Evolutionary conservation across 1,139 yeast genomes (phyloP), one percentile per base, ranked within the genome.

Genomic region (Scheffersomyces segobiensis): DNA sequence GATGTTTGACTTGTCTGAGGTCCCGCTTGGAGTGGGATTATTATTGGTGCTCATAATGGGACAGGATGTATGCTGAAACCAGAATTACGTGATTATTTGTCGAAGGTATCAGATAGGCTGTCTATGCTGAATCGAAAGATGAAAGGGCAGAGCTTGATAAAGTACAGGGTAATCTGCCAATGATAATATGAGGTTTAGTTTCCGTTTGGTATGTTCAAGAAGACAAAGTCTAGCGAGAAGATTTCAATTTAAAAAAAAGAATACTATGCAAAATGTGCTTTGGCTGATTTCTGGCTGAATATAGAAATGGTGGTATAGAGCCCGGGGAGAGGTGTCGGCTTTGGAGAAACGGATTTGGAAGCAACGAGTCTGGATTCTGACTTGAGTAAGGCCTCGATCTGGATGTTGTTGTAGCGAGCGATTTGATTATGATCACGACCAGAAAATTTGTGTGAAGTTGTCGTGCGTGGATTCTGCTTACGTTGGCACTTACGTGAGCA

Each of bases 1-100:
- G 69, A 75, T 73, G 42, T 58, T 58, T 55, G 59, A 56, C 55
- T 55, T 58, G 54, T 58, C 60, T 2, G 60, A 56, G 52, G 59
- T 55, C 46, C 39, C 46, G 50, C 52, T 54, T 32, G 42, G 42
- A 17, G 42, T 32, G 42, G 53, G 21, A 55, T 46, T 49, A 56
- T 55, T 57, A 54, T 56, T 26, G 26, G 18, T 18, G 47, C 52
- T 50, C 39, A 39, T 24, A 49, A 39, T 52, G 46, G 53, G 42
- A 50, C 50, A 24, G 18, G 24, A 39, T 10, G 19, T 5, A 46
- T 24, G 32, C 32, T 24, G n/a, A 24, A 46, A 6, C 53, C 52
- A 10, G 17, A 32, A 32, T 32, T 32, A 32, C 14, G 42, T 32
- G 5, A 32, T 5, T 32, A 32, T 24, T 24, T 32, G 42, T 32